Evolutionary conservation across 768 basidiomycete species (phyloP), one percentile per base, ranked within the genome.

Genomic region (Serendipita sp.): DNA sequence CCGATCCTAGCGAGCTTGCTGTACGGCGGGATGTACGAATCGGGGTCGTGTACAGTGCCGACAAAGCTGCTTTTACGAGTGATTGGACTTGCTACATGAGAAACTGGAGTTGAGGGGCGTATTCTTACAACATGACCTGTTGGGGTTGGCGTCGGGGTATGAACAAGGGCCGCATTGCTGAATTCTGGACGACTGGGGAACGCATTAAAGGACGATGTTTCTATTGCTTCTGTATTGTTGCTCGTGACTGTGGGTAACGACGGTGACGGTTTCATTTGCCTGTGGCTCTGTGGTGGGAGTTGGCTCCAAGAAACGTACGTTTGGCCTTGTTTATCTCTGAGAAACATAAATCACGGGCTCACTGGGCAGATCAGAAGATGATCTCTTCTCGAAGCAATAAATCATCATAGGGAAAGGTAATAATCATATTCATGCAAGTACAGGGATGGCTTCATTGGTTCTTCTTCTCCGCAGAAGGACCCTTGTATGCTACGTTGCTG

Each of bases 1-100:
- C 53, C 24, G 3, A 58, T 22, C 33, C 33, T 58, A n/a, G 3
- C 53, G 20, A 58, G 26, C 17, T 4, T 22, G 17, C 24, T 34
- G 26, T 30, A 30, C 9, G 53, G 53, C 11, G 53, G 53, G 24
- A 58, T 26, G 30, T 26, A 58, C 4, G 26, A 30, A 31, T 58
- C 53, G 11, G 53, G 53, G 26, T 58, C 53, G 33, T 58, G 53
- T 33, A 58, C 53, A 22, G 53, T 58, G 9, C 53, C 53, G 26
- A 58, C 53, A 28, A 58, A 58, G 33, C 53, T 58, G 53, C 53
- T 58, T n/a, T 34, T 24, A 9, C 53, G 26, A n/a, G 17, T 34
- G 33, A n/a, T 20, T 9, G 33, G 26, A 28, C 24, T n/a, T 4
- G 17, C n/a, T 2, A 11, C 30, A 3, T 31, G 53, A 24, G 26